These are phyloP conservation scores for Carex arenaria DNA, from an alignment of 202 grass and related monocot species.

Conservation along the genomic window DNA sequence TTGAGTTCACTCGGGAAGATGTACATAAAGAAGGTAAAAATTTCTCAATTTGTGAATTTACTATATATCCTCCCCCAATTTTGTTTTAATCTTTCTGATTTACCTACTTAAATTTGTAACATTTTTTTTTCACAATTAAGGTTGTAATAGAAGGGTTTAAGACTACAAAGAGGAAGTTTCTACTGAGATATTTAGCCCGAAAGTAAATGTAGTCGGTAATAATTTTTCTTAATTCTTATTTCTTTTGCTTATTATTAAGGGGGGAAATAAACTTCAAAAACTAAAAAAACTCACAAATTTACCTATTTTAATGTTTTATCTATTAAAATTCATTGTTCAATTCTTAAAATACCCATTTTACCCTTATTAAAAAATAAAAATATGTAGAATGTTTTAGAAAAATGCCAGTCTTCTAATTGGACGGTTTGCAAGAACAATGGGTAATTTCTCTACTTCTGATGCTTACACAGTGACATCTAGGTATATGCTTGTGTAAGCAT, in stretches of 20 bases:
- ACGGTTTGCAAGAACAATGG: too few relatives aligned
- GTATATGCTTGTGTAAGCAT: too few relatives aligned
- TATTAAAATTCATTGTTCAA: too few relatives aligned
- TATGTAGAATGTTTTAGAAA: too few relatives aligned
- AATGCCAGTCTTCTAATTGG: too few relatives aligned
- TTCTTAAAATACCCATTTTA: too few relatives aligned
- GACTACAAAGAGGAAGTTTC: constrained; percentile 92
- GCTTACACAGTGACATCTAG: too few relatives aligned
- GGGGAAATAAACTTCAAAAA: too few relatives aligned
- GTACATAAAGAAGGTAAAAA: constrained; percentile 86
- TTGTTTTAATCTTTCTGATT: not conserved
- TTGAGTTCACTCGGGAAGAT: constrained; percentile 20
- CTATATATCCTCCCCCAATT: not conserved
- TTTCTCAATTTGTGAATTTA: not conserved
- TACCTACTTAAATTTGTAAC: not conserved
- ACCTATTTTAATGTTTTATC: too few relatives aligned
- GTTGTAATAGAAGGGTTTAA: constrained; percentile 96
- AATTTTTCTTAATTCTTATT: not conserved
- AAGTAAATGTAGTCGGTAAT: constrained; percentile 98
- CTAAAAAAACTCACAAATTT: too few relatives aligned
- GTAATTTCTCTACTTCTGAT: too few relatives aligned
- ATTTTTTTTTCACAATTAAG: constrained; percentile 16
- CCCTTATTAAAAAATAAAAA: too few relatives aligned
- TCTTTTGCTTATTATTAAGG: not conserved
- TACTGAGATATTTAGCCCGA: constrained; percentile 88